Percentiles rank a stretch among this genome's conserved stretches.
Evolutionary conservation across 495 filamentous ascomycete genomes (phyloP).

Genomic region (Aspergillus coremiiformis): DNA sequence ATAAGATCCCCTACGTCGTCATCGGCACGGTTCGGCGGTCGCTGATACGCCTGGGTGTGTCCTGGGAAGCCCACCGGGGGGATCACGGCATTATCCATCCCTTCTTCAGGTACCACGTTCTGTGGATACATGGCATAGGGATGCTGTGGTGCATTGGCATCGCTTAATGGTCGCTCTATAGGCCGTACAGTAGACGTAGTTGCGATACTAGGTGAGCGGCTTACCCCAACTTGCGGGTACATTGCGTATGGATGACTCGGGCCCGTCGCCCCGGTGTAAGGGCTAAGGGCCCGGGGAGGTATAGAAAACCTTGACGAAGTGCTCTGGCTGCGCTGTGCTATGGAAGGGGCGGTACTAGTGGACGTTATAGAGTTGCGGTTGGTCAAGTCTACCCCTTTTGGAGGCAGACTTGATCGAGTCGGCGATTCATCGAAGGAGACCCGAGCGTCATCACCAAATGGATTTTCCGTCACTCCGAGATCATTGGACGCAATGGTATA

Average conservation of each 20-base stretch:
- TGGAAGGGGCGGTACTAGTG: slow-evolving; percentile 25
- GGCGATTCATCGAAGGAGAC: slow-evolving; percentile 31
- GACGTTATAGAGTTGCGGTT: slow-evolving; percentile 33
- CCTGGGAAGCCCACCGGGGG: slow-evolving; percentile 75
- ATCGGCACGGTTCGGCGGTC: slow-evolving; percentile 67
- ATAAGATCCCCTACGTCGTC: slow-evolving; percentile 80
- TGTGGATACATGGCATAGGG: slow-evolving; percentile 84
- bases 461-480: slow-evolving; percentile 26
- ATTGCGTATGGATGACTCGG: slow-evolving; percentile 51
- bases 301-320: slow-evolving; percentile 39
- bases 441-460: slow-evolving; percentile 37
- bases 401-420: slow-evolving; percentile 34
- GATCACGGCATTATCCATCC: slow-evolving; percentile 40
- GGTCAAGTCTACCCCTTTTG: slow-evolving; percentile 31
- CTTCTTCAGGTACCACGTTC: slow-evolving; percentile 52
- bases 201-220: slow-evolving; percentile 55
- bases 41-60: slow-evolving; percentile 54
- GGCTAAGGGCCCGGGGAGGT: slow-evolving; percentile 41
- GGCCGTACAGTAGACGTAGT: slow-evolving; percentile 55
- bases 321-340: slow-evolving; percentile 34
- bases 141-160: slow-evolving; percentile 67
- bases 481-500: slow-evolving; percentile 23
- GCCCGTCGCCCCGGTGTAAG: slow-evolving; percentile 48
- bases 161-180: slow-evolving; percentile 52
- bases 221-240: slow-evolving; percentile 48